Percentiles rank a stretch among this genome's conserved stretches.
These are phyloP conservation scores for Cicer pinnatifidum DNA, from an alignment of 306 rosid species.

Conservation along the genomic window DNA sequence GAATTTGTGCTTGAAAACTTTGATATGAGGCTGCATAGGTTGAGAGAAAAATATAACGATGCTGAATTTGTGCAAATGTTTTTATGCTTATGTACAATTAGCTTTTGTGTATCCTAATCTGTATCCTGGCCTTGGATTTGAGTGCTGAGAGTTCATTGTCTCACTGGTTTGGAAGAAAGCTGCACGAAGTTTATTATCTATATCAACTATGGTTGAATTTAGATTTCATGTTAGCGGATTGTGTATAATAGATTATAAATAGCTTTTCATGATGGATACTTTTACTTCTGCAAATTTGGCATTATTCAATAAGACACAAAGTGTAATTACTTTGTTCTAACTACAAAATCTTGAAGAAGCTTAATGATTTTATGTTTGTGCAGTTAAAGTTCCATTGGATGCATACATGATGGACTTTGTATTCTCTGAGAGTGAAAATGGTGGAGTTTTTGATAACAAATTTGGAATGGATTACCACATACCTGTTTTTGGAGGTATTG, in stretches of 20 bases:
- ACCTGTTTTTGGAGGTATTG: constrained; percentile 77
- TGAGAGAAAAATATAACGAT: constrained; percentile 35
- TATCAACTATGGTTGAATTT: constrained; percentile 2
- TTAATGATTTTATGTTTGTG: constrained; percentile 49
- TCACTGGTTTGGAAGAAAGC: constrained; percentile 25
- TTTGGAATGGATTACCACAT: constrained; percentile 88
- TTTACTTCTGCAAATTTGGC: constrained; percentile 16
- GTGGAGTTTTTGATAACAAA: constrained; percentile 88
- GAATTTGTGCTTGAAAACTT: neutral
- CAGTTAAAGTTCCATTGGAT: constrained; percentile 91
- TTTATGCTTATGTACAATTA: neutral
- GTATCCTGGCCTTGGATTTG: constrained; percentile 24
- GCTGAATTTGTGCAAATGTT: constrained; percentile 5
- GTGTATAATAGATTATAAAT: constrained; percentile 13
- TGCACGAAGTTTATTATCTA: constrained; percentile 19
- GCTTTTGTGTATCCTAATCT: constrained; percentile 1
- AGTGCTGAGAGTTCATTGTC: constrained; percentile 8
- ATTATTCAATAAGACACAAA: constrained; percentile 26
- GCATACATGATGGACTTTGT: constrained; percentile 96
- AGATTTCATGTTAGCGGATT: constrained; percentile 30
- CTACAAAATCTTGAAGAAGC: constrained; percentile 39
- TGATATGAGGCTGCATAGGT: neutral
- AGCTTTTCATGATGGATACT: constrained; percentile 20
- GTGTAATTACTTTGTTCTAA: constrained; percentile 33
- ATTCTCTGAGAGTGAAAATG: constrained; percentile 86